phyloP scores from a whole-genome alignment of 1,139 yeast genomes.

The Suhomyces chickasaworum region DNA sequence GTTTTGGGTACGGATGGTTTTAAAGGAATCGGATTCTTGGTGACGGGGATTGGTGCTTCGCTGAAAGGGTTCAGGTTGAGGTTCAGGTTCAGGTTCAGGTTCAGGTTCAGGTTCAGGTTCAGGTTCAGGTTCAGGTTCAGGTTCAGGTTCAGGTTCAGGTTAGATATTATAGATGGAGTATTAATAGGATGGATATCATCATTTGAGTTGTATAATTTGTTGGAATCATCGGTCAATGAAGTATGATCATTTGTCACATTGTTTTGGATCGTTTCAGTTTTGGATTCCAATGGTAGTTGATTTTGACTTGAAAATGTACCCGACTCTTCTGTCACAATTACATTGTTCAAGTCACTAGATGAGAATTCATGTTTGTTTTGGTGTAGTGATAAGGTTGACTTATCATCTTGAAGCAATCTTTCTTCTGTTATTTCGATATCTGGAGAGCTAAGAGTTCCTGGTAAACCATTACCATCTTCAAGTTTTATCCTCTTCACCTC shows the following conservation, averaged over 20 bases:
- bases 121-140: no score
- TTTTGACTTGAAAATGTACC: not conserved
- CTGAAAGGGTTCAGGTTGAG: not conserved
- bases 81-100: no score
- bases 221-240: not conserved
- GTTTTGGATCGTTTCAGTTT: not conserved
- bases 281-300: not conserved
- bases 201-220: not conserved
- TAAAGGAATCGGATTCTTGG: not conserved
- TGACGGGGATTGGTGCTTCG: not conserved
- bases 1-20: constrained; percentile 14
- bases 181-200: not conserved
- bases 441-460: not conserved
- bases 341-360: not conserved
- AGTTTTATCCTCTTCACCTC: constrained; percentile 3
- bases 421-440: not conserved
- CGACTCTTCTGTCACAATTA: not conserved
- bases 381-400: not conserved
- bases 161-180: not conserved
- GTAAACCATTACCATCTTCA: not conserved
- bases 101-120: no score
- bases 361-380: not conserved
- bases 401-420: not conserved
- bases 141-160: no score
- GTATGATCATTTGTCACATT: not conserved